Percentiles rank a stretch among this genome's conserved stretches.
Conservation (phyloP, 768 basidiomycete species). For the Russula abietina region DNA sequence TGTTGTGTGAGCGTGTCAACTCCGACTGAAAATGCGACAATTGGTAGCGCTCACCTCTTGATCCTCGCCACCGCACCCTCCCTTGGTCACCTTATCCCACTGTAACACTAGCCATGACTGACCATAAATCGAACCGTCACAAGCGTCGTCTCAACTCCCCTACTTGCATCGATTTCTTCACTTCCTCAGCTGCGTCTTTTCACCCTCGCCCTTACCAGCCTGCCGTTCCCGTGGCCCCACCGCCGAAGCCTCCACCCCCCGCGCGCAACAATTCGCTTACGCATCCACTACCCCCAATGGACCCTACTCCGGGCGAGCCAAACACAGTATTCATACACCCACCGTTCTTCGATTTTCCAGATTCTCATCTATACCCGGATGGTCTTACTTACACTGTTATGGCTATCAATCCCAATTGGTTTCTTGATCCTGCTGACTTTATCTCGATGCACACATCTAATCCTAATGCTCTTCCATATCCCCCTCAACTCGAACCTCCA, state of each 20-base stretch:
- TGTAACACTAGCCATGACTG: constrained; percentile 17
- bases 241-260: constrained; percentile 21
- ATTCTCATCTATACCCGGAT: constrained; percentile 52
- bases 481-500: constrained; percentile 72
- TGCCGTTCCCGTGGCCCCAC: constrained; percentile 23
- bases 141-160: constrained; percentile 47
- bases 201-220: constrained; percentile 60
- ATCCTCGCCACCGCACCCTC: constrained; percentile 11
- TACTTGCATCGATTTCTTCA: constrained; percentile 55
- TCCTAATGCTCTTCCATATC: constrained; percentile 59
- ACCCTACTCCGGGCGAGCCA: constrained; percentile 63
- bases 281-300: constrained; percentile 32
- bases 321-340: constrained; percentile 66
- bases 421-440: constrained; percentile 65
- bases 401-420: constrained; percentile 77
- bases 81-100: neutral
- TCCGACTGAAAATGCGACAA: constrained; percentile 38
- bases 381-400: constrained; percentile 66
- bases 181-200: constrained; percentile 57
- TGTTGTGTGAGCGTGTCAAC: constrained; percentile 33
- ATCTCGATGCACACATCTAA: constrained; percentile 40
- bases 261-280: constrained; percentile 20
- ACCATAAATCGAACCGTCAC: constrained; percentile 21
- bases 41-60: too few relatives aligned
- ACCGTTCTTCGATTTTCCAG: constrained; percentile 64